Evolutionary conservation across 768 basidiomycete species (phyloP), one percentile per base, ranked within the genome.

Genomic region (Suillus clintonianus): DNA sequence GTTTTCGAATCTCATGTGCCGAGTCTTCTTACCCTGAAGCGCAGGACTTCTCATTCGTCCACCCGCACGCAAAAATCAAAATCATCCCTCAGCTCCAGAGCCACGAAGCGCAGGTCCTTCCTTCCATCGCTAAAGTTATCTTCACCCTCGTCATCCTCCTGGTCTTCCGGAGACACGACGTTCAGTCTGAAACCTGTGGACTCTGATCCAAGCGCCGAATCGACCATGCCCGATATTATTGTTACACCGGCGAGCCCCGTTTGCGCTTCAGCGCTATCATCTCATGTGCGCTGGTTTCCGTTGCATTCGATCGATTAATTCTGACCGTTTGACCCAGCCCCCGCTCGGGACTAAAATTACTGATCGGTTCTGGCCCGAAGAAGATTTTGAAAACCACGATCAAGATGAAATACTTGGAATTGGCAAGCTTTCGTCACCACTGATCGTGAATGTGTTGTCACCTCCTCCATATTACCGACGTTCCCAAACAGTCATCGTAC

Each of bases 331-430:
- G 43, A 57, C n/a, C n/a, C 54, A 75, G 73, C 73, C 72, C 24
- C 57, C 63, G 10, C 68, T 76, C 61, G 74, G 74, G 34, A 58
- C 67, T 4, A 75, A 71, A 65, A 75, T 75, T 0, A 34, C 71
- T 22, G 75, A 76, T 37, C 64, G 65, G 2, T 75, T 75, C 65
- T 76, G 74, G 71, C 74, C 75, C 58, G 70, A 74, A 62, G 75
- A 74, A 30, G 74, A 74, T 45, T 19, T 14, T 27, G 37, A 37
- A 5, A 22, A 43, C 15, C 55, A 60, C 8, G 62, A 32, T 37
- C 58, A 66, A 62, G 70, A 70, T 68, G 73, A 68, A 66, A 62
- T 65, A 57, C 51, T 66, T 62, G 13, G 32, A 41, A 37, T 22
- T 39, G 17, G 51, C 63, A 10, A 64, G 41, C 22, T 48, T 59